Evolutionary conservation across 345 rosid genomes (phyloP), one percentile per base, ranked within the genome.

Genomic region (Syzygium aromaticum): DNA sequence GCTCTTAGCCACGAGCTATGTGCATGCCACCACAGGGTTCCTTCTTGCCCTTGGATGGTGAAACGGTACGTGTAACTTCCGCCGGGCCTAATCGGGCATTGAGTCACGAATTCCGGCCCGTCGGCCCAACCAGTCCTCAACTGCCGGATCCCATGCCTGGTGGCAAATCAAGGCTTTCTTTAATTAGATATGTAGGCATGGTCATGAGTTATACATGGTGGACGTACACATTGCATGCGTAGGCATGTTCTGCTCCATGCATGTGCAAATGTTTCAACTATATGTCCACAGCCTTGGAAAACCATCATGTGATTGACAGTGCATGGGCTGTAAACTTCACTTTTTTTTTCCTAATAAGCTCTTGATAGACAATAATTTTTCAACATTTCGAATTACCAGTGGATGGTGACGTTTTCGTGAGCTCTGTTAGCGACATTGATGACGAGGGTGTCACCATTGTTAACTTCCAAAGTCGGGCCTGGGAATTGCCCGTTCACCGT

Each of bases 11-110:
- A 97, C 0, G 99, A 94, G 90, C 99, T 97, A 33, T 97, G 99
- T 77, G 99, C 99, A 85, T 97, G 99, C 99, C 99, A 97, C 99
- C 99, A 97, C 22, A 97, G 57, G 3, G 99, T 97, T n/a, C 99
- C 99, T 89, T 92, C 96, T 90, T 97, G 98, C 4, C 97, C 98
- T 89, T 95, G 91, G 87, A 97, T 90, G 3, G 97, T 97, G 57
- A 96, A 97, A 89, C 97, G 93, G 90, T 97, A 96, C 1, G 96
- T 95, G 92, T 93, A 97, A 84, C 94, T 97, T 9, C 92, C 88
- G 77, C 98, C 99, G 3, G 99, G 99, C 89, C 97, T 91, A 80
- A 97, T 95, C 8, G 99, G 99, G 52, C 99, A 97, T 83, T 97
- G 99, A 4, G 99, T 97, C 88, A 97, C 95, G 30, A 94, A 95